Evolutionary conservation across 768 basidiomycete species (phyloP).

Genomic region (Lyophyllum shimeji): DNA sequence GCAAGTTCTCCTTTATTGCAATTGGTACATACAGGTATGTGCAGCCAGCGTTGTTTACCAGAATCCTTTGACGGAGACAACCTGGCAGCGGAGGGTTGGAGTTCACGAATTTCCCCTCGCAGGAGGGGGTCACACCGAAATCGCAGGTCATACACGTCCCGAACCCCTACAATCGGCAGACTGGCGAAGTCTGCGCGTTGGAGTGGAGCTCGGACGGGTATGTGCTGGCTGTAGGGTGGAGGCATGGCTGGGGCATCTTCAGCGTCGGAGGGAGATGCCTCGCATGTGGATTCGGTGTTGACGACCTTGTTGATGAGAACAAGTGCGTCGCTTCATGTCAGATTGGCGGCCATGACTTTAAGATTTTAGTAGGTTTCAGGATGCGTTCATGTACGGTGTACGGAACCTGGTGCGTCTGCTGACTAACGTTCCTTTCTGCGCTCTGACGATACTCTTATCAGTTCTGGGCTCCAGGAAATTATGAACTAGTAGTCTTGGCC

Average conservation of each 20-base stretch:
- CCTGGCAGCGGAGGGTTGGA: conserved; percentile 60
- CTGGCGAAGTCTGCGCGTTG: conserved; percentile 64
- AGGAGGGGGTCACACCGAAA: conserved; percentile 53
- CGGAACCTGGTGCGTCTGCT: conserved; percentile 59
- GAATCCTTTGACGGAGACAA: not conserved
- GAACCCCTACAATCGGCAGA: conserved; percentile 54
- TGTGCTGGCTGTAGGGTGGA: conserved; percentile 91
- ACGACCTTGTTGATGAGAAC: conserved; percentile 56
- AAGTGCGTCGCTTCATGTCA: conserved; percentile 33
- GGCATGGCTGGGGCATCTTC: conserved; percentile 86
- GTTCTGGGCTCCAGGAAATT: conserved; percentile 96
- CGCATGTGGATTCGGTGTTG: conserved; percentile 72
- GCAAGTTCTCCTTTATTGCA: conserved; percentile 79
- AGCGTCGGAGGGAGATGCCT: conserved; percentile 88
- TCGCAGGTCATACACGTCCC: conserved; percentile 66
- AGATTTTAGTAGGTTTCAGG: conserved; percentile 55
- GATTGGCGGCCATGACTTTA: conserved; percentile 8
- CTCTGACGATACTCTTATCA: conserved; percentile 27
- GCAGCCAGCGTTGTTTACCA: conserved; percentile 1
- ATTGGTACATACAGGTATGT: conserved; percentile 71
- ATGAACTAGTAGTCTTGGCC: conserved; percentile 80
- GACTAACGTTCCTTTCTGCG: not conserved
- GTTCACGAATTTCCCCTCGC: conserved; percentile 67
- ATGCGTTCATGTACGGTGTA: conserved; percentile 84
- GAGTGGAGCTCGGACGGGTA: conserved; percentile 98